phyloP scores from a whole-genome alignment of 2,329 filamentous ascomycete genomes.

The Colletotrichum gigasporum region DNA sequence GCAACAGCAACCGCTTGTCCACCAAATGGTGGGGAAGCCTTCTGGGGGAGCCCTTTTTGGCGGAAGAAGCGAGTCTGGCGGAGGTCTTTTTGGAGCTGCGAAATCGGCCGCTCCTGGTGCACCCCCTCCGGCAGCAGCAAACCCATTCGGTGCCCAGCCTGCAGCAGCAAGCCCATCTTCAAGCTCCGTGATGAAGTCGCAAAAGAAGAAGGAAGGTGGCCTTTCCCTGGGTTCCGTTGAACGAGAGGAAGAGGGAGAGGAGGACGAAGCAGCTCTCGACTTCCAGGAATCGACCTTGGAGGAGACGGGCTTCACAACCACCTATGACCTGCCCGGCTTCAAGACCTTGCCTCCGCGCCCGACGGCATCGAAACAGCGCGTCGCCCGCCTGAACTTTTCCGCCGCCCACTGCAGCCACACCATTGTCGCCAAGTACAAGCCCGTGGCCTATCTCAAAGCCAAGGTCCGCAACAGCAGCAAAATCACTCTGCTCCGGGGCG shows the following conservation, averaged over 20 bases:
- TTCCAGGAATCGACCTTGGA: constrained; percentile 65
- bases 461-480: constrained; percentile 64
- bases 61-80: not conserved
- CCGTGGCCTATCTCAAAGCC: constrained; percentile 68
- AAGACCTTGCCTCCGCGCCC: constrained; percentile 65
- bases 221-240: not conserved
- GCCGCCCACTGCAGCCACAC: constrained; percentile 65
- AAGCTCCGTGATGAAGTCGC: not conserved
- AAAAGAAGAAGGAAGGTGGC: not conserved
- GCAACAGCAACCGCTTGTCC: not conserved
- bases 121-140: too few relatives aligned
- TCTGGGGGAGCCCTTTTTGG: too few relatives aligned
- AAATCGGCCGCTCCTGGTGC: too few relatives aligned
- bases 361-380: constrained; percentile 65
- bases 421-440: constrained; percentile 68
- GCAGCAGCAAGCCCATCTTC: too few relatives aligned
- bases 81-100: too few relatives aligned
- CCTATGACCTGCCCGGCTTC: constrained; percentile 67
- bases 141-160: too few relatives aligned
- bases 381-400: constrained; percentile 62
- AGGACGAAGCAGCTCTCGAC: constrained; percentile 43
- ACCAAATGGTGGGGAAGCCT: too few relatives aligned
- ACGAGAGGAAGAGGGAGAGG: constrained; percentile 33
- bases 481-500: constrained; percentile 64
- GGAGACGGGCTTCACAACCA: constrained; percentile 68